Percentiles rank a stretch among this genome's conserved stretches.
phyloP scores from a whole-genome alignment of 73 alveolate genomes.

The Paramecium sexaurelia region DNA sequence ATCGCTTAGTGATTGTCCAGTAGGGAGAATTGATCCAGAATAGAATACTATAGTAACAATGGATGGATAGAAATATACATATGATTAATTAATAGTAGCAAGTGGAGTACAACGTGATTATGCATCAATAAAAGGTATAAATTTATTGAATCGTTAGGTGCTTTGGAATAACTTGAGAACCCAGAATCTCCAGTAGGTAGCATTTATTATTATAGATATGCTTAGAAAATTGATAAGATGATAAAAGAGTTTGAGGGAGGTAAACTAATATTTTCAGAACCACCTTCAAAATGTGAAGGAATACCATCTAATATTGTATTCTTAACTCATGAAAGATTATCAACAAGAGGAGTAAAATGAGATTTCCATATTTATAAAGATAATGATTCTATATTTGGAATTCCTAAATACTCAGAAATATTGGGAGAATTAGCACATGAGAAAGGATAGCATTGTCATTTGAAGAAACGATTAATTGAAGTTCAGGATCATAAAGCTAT shows the following conservation, averaged over 20 bases:
- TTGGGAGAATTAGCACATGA: constrained; percentile 65
- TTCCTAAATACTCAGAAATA: constrained; percentile 74
- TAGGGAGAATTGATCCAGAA: constrained; percentile 71
- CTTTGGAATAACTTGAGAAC: constrained; percentile 79
- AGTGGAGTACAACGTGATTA: constrained; percentile 78
- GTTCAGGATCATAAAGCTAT: constrained; percentile 75
- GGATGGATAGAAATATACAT: constrained; percentile 68
- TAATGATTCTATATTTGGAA: constrained; percentile 73
- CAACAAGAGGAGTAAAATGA: constrained; percentile 71
- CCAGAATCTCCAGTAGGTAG: constrained; percentile 85
- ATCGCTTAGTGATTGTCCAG: constrained; percentile 55
- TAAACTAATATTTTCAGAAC: constrained; percentile 77
- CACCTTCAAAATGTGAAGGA: constrained; percentile 93
- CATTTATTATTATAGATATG: constrained; percentile 75
- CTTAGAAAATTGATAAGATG: constrained; percentile 71
- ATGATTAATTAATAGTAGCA: constrained; percentile 77
- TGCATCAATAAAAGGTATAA: constrained; percentile 68
- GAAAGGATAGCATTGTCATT: constrained; percentile 72
- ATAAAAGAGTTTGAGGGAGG: constrained; percentile 82
- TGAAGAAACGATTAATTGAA: constrained; percentile 68
- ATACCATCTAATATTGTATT: constrained; percentile 86
- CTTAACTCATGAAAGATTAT: constrained; percentile 77
- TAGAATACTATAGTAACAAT: constrained; percentile 68
- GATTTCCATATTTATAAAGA: constrained; percentile 76
- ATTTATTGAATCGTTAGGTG: constrained; percentile 24